Evolutionary conservation across 2,329 filamentous ascomycete genomes (phyloP), one percentile per base, ranked within the genome.

Genomic region (Aspergillus novoparasiticus): DNA sequence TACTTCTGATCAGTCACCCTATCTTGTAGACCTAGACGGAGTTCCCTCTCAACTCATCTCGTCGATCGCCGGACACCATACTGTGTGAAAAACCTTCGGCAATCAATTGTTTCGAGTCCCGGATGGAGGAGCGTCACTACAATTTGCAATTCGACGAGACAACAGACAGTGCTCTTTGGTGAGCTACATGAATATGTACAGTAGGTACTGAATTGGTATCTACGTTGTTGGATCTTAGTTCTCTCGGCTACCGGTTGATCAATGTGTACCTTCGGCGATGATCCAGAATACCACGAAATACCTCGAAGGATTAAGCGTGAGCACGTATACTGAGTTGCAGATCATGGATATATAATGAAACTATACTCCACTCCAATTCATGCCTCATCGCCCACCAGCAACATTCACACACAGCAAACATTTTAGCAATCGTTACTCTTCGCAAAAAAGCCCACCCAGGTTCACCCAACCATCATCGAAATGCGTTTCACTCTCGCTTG

Each of bases 331-430:
- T n/a, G 6, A 9, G 0, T 19, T 19, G 2, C 6, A 3, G 16
- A 9, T 8, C 16, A 19, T n/a, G 16, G 6, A 2, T 41, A 41
- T 41, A 41, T 41, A 41, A 19, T 1, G 39, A 16, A 8, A 6
- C 4, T 4, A 0, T n/a, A 19, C 39, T n/a, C 3, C 10, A 0
- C 39, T n/a, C 39, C 39, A 2, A 10, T n/a, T 4, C 1, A 16
- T 10, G 0, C 3, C 16, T 41, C 39, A 41, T 41, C 39, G 1
- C 16, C 9, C 36, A 9, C 14, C n/a, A n/a, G 6, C 1, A 19
- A n/a, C 39, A 10, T 4, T 19, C 39, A n/a, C 19, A 41, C 8
- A 6, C 2, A 9, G 6, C 39, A 3, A 41, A 0, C 16, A n/a
- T 9, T 41, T 0, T 14, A 3, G 1, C 16, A 41, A n/a, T 8